Base-by-base conservation (phyloP, 345 rosid species). In the Syzygium grande region DNA sequence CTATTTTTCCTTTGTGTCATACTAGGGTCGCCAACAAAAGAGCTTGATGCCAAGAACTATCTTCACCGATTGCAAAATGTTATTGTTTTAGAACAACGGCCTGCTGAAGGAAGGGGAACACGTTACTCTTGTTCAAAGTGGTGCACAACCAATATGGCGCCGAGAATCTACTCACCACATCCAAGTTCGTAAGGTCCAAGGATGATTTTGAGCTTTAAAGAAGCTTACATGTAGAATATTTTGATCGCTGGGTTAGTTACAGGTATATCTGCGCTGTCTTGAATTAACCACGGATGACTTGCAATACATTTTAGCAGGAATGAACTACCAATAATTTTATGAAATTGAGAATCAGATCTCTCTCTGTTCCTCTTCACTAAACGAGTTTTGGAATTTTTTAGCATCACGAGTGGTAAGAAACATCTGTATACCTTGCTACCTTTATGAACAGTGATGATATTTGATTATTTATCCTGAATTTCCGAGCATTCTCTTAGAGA, bases 141-240 rank as follows among this genome's bases (percentile, higher is more conserved):
- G 99, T 19, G 95, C 99, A 0, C 99, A 95, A 84, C 98, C 99
- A 25, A 96, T 96, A 86, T 98, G 99, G 99, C 98, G 99, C 86
- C 91, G 61, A 87, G 98, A 98, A 91, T 95, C 99, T 88, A 94
- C 98, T 88, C 99, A 96, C 90, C 96, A 96, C 91, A 96, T 98
- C 86, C 99, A 94, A 96, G 98, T 98, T 79, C 98, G 98, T 84
- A 90, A 93, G 94, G 93, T 98, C 86, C 87, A 93, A 90, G 90
- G 89, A 89, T 94, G 94, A 94, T 91, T 88, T 91, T 86, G 61
- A 30, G 52, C 16, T 84, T 29, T 27, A 46, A 55, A 78, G 86
- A 79, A 41, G 56, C 55, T 86, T 27, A 41, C 83, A 22, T 63
- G 87, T 61, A 30, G 55, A 43, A 16, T 30, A 53, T 85, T 30